Base-by-base conservation (phyloP, 345 rosid species). In the Brassica cretica region DNA sequence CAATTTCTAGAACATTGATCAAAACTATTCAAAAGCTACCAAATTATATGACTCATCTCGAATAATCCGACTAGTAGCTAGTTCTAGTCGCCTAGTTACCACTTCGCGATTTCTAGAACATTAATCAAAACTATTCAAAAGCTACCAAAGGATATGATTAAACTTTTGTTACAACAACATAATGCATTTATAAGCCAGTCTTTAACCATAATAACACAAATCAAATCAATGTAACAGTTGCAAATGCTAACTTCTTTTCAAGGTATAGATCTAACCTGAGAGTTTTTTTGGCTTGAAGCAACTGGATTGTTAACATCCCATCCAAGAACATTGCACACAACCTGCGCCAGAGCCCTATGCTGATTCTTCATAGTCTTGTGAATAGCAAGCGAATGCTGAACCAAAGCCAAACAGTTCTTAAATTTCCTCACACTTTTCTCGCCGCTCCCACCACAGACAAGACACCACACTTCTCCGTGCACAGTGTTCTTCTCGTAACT, bases 241-340 rank as follows among this genome's bases (percentile, higher is more conserved):
- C 66, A 68, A 27, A 72, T 2, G 61, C 39, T 41, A 70, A 71
- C 33, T 15, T 15, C 68, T 58, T 53, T 44, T 62, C 44, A 71
- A 18, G 0, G 11, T 14, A 29, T 4, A 10, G 44, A 9, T 6
- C 58, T 21, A 25, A 80, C 83, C 83, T 70, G 80, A 71, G 76
- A 0, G 11, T 75, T 70, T 56, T 71, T 70, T 49, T 80, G 83
- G 32, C 76, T 65, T 0, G 83, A 80, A 46, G 6, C 46, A 70
- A 80, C 76, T 5, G 83, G 83, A 75, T 70, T 75, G 33, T 78
- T 77, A 68, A 85, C 49, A 70, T 90, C 95, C 93, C 97, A 91
- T 29, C 89, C 93, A 78, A 93, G 83, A 84, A 93, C 91, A 85
- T 78, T 84, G 51, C 93, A 93, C 30, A 91, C 75, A 72, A 89